Evolutionary conservation across 75 land plant species (phyloP).

Genomic region (Pinus taeda): DNA sequence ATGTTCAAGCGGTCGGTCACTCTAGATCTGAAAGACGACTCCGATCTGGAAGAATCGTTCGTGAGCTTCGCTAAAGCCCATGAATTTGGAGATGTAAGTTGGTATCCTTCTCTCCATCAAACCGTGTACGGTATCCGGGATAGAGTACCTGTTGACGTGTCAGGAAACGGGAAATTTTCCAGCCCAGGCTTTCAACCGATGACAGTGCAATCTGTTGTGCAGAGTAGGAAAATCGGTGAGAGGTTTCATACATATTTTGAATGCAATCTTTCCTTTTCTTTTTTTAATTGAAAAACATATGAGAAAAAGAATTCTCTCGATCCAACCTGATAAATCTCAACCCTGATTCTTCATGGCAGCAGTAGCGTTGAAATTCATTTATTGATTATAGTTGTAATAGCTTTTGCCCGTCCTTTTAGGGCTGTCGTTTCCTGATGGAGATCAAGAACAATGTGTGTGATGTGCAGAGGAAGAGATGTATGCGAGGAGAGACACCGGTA

Average conservation of each 20-base stretch:
- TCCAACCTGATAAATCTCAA: no score
- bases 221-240: slow-evolving; percentile 6
- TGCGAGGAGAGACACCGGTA: neutral
- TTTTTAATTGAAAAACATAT: no score
- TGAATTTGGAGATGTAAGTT: slow-evolving; percentile 12
- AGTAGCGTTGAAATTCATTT: no score
- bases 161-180: neutral
- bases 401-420: no score
- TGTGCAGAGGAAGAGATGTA: slow-evolving; percentile 31
- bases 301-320: no score
- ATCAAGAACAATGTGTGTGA: no score
- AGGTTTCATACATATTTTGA: neutral
- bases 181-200: neutral
- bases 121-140: neutral
- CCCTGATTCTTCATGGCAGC: no score
- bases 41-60: neutral
- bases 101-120: neutral
- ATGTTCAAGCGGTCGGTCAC: slow-evolving; percentile 15
- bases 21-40: slow-evolving; percentile 6
- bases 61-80: slow-evolving; percentile 7
- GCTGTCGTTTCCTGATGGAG: no score
- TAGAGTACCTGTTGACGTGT: neutral
- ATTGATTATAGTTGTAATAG: no score
- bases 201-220: neutral
- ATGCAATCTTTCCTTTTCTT: no score